Conservation (phyloP, 495 filamentous ascomycete species). For the Trypethelium eluteriae region DNA sequence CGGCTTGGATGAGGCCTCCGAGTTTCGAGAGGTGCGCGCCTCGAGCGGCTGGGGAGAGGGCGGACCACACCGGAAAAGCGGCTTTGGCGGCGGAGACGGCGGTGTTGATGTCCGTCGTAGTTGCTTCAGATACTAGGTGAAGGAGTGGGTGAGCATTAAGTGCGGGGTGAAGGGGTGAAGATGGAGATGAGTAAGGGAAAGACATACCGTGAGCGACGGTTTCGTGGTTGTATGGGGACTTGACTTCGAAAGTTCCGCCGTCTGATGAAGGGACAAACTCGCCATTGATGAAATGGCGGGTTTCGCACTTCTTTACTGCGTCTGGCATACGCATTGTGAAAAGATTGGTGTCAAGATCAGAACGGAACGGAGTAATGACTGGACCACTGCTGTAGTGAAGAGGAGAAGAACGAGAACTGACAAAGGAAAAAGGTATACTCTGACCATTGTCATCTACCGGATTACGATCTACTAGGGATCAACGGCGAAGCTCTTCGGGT, state of each 20-base stretch:
- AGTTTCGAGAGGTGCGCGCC: constrained; percentile 46
- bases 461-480: too few relatives aligned
- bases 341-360: not conserved
- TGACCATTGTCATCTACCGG: too few relatives aligned
- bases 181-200: not conserved
- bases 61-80: constrained; percentile 52
- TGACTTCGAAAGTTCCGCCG: constrained; percentile 40
- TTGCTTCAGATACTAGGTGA: constrained; percentile 41
- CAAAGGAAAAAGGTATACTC: too few relatives aligned
- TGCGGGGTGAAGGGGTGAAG: constrained; percentile 1
- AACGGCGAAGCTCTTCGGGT: too few relatives aligned
- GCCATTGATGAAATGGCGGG: constrained; percentile 45
- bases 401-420: too few relatives aligned
- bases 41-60: constrained; percentile 40
- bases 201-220: constrained; percentile 36
- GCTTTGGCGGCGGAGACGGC: constrained; percentile 53
- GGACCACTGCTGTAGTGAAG: too few relatives aligned
- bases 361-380: not conserved
- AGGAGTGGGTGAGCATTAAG: constrained; percentile 5
- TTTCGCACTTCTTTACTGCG: constrained; percentile 21
- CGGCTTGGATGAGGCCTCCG: constrained; percentile 42
- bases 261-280: constrained; percentile 42
- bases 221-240: constrained; percentile 42
- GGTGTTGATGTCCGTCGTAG: constrained; percentile 45
- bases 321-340: constrained; percentile 8